Conservation (phyloP, 2,329 filamentous ascomycete genomes). For the Cytospora chrysosperma region DNA sequence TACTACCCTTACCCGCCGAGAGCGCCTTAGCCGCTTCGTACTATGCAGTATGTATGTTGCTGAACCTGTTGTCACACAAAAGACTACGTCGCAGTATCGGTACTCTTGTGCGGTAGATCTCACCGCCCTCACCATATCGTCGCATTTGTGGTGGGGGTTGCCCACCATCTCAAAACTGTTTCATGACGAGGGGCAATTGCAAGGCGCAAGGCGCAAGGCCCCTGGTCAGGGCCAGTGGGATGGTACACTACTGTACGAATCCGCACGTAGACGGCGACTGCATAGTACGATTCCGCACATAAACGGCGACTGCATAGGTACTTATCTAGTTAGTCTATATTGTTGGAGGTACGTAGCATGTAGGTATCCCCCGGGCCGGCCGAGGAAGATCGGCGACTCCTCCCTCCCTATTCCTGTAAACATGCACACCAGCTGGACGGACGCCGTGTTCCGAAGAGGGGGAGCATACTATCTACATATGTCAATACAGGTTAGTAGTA, state of each 20-base stretch:
- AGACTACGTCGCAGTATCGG: not conserved
- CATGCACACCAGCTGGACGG: not conserved
- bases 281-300: no score
- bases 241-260: not conserved
- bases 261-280: not conserved
- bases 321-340: no score
- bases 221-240: not conserved
- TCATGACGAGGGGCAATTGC: not conserved
- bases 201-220: not conserved
- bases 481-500: no score
- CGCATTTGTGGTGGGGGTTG: not conserved
- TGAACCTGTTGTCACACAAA: not conserved
- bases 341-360: no score
- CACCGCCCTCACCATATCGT: slow-evolving; percentile 15
- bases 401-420: not conserved
- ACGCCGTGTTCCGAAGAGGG: slow-evolving; percentile 1
- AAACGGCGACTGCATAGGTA: no score
- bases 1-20: slow-evolving; percentile 1
- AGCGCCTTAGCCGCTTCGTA: slow-evolving; percentile 1
- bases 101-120: slow-evolving; percentile 12
- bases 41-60: not conserved
- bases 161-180: not conserved
- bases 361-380: not conserved
- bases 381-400: not conserved
- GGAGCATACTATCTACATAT: no score